These are phyloP conservation scores for Boletus rufocinnamomeus DNA, from an alignment of 768 basidiomycete genomes.

Conservation along the genomic window DNA sequence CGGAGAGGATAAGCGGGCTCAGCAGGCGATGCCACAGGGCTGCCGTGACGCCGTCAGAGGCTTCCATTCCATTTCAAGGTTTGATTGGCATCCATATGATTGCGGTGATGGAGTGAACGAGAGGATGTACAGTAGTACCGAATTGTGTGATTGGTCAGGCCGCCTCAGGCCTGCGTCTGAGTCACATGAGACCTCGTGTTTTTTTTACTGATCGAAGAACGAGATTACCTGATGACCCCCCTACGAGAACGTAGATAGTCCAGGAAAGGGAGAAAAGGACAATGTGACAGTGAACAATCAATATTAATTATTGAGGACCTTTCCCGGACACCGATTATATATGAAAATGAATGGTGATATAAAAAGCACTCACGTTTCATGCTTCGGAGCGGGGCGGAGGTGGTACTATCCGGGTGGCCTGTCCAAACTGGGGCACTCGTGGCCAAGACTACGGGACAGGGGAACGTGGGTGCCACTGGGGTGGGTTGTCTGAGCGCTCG, in stretches of 20 bases:
- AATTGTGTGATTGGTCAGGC: conserved; percentile 15
- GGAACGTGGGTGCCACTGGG: background rate
- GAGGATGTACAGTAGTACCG: background rate
- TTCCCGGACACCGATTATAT: conserved; percentile 2
- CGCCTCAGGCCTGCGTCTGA: background rate
- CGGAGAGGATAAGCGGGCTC: background rate
- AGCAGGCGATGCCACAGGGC: background rate
- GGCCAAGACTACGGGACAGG: conserved; percentile 2
- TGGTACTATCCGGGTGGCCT: conserved; percentile 32
- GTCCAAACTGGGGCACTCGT: conserved; percentile 7
- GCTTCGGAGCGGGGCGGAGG: conserved; percentile 44
- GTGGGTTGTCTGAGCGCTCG: background rate
- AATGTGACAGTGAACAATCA: background rate
- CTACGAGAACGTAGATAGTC: background rate
- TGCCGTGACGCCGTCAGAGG: conserved; percentile 10
- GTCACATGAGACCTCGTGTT: conserved; percentile 12
- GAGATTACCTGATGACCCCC: conserved; percentile 1
- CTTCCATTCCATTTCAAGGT: conserved; percentile 31
- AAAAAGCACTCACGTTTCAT: conserved; percentile 1
- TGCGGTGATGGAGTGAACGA: conserved; percentile 24
- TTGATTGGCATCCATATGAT: conserved; percentile 22
- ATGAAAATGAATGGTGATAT: background rate
- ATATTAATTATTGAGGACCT: background rate
- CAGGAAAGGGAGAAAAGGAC: background rate
- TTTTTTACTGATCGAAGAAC: conserved; percentile 8